Base-by-base conservation (phyloP, 2,329 filamentous ascomycete genomes). In the Neofusicoccum ribis region DNA sequence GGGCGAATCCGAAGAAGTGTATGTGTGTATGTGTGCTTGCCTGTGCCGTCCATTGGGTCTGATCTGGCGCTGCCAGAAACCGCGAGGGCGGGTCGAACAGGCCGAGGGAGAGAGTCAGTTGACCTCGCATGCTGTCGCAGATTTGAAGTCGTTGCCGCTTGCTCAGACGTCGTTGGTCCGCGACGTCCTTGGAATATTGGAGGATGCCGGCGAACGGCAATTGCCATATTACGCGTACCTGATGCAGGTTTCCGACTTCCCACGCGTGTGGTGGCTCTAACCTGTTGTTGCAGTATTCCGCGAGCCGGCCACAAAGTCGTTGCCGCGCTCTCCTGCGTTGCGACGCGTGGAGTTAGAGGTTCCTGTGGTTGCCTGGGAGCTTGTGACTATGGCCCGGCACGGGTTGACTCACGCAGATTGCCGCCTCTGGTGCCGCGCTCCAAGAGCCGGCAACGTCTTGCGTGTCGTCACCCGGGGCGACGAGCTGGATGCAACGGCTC, bases 11-110 rank as follows among this genome's bases (percentile, higher is more conserved):
- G 6, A 31, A 1, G 6, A 31, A 7, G 27, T 31, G 27, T 31
- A 7, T 31, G 27, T 31, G 37, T 41, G 51, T 27, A 31, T 15
- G 27, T 58, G 37, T 43, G 52, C n/a, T 5, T 36, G 39, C 20
- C 8, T 17, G 39, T n/a, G 23, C 15, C 17, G 27, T 14, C 43
- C 27, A 37, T 47, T 47, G 34, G 56, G 43, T 7, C 27, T n/a
- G 7, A 15, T 27, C 9, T 27, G 46, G 20, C 20, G 37, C n/a
- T 44, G 54, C 54, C 39, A 36, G 23, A 36, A 37, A 37, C 56
- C 56, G 34, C 34, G 31, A 60, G 12, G n/a, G 43, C 43, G 56
- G 56, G 56, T 60, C 56, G 31, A 60, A 17, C 23, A 44, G 27
- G 23, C 37, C 7, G 23, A 27, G 23, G 39, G 6, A 3, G 54